Conservation (phyloP, 148 eudicot species). For the Suaeda aralocaspica region DNA sequence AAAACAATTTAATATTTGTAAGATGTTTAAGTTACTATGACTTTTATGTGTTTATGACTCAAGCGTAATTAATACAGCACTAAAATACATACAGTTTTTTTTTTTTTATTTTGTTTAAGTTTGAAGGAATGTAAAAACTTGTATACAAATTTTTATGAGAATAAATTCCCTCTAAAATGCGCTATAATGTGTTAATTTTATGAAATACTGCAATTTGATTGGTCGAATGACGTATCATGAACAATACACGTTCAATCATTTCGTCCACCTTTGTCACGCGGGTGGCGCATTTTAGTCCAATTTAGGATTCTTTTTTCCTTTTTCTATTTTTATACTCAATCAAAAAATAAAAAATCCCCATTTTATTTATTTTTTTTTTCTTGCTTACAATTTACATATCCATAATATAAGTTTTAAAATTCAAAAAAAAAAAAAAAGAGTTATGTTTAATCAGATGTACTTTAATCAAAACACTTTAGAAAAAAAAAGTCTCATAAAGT, state of each 20-base stretch:
- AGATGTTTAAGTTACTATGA: too few relatives aligned
- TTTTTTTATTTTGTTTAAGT: too few relatives aligned
- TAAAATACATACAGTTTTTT: too few relatives aligned
- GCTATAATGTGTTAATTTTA: background rate
- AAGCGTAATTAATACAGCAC: too few relatives aligned
- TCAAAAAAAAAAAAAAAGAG: background rate
- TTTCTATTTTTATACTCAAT: background rate
- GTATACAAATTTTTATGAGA: too few relatives aligned
- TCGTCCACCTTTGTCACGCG: background rate
- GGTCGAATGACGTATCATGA: background rate
- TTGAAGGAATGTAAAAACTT: too few relatives aligned
- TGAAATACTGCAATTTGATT: background rate
- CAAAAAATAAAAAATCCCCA: too few relatives aligned
- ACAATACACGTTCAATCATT: background rate
- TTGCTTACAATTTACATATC: too few relatives aligned
- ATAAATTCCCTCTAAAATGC: background rate
- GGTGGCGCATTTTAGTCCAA: background rate
- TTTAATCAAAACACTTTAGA: background rate
- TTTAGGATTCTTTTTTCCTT: background rate
- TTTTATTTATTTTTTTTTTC: too few relatives aligned
- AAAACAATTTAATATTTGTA: too few relatives aligned
- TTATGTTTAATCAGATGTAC: background rate
- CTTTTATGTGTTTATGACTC: too few relatives aligned
- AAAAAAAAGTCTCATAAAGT: background rate
- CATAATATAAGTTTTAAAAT: too few relatives aligned